These are phyloP conservation scores for Golubevia pallescens DNA, from an alignment of 1,284 basidiomycete species.

Conservation along the genomic window DNA sequence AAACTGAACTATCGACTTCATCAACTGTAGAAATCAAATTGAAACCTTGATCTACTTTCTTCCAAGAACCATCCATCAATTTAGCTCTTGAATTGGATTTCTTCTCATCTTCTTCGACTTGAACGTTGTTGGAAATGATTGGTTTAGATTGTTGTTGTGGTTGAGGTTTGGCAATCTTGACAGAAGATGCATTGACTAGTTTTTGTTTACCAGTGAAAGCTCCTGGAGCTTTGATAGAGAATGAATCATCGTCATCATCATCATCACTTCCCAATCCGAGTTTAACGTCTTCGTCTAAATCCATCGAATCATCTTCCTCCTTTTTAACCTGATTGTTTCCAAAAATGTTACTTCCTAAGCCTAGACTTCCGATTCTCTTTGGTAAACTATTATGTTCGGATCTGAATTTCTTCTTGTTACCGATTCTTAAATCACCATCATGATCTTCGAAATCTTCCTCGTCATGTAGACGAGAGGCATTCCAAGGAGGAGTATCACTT, in stretches of 20 bases:
- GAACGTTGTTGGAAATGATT: not conserved
- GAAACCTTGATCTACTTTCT: not conserved
- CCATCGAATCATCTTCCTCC: not conserved
- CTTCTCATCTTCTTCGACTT: not conserved
- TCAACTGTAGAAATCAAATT: not conserved
- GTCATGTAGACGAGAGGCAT: slow-evolving; percentile 28
- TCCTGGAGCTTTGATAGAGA: slow-evolving; percentile 21
- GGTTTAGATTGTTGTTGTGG: too few species aligned
- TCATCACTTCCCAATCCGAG: slow-evolving; percentile 22
- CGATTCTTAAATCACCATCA: slow-evolving; percentile 1
- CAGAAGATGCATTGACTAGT: slow-evolving; percentile 10
- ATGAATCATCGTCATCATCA: slow-evolving; percentile 22
- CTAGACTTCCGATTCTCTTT: slow-evolving; percentile 27
- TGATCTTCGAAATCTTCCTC: slow-evolving; percentile 23
- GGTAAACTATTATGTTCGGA: slow-evolving; percentile 14
- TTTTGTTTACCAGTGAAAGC: slow-evolving; percentile 1
- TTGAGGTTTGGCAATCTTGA: not conserved
- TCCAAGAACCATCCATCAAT: not conserved
- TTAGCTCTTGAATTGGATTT: not conserved
- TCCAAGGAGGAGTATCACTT: slow-evolving; percentile 52
- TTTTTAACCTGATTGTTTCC: slow-evolving; percentile 16
- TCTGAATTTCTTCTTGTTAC: slow-evolving; percentile 21
- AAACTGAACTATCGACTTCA: not conserved
- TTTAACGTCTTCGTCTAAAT: not conserved
- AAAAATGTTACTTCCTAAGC: slow-evolving; percentile 18